phyloP scores from a whole-genome alignment of 768 basidiomycete species.

The Galerina marginata region DNA sequence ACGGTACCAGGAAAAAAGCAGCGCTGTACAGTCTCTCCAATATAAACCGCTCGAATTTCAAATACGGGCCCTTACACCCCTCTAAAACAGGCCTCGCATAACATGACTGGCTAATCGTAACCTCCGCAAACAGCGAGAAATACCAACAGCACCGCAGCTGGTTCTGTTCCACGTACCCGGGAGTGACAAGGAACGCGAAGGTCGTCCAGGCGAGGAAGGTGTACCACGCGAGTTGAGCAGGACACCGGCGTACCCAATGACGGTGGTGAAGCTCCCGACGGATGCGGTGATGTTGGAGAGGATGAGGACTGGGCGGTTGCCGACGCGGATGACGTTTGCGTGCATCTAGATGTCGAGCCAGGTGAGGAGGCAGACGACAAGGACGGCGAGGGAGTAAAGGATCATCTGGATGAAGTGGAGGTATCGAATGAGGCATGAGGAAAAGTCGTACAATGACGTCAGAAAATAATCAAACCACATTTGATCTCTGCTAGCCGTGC shows the following conservation, averaged over 20 bases:
- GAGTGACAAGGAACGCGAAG: conserved; percentile 73
- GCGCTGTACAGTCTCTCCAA: conserved; percentile 68
- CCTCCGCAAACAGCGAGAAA: conserved; percentile 80
- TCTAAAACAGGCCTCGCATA: conserved; percentile 72
- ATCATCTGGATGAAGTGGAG: too few relatives aligned
- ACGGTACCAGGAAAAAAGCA: conserved; percentile 69
- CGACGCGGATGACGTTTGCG: conserved; percentile 72
- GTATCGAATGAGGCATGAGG: too few relatives aligned
- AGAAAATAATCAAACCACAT: too few relatives aligned
- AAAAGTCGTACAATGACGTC: too few relatives aligned
- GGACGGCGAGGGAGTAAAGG: conserved; percentile 59
- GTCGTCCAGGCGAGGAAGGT: conserved; percentile 79
- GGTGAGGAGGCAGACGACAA: conserved; percentile 70
- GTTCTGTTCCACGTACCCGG: conserved; percentile 82
- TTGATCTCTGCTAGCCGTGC: too few relatives aligned
- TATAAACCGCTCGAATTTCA: conserved; percentile 58
- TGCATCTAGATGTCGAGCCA: conserved; percentile 79
- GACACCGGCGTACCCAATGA: conserved; percentile 83
- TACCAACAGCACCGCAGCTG: conserved; percentile 81
- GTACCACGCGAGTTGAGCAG: conserved; percentile 83
- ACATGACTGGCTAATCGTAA: conserved; percentile 73
- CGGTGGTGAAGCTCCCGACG: conserved; percentile 64
- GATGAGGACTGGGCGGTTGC: conserved; percentile 69
- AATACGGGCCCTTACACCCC: conserved; percentile 74
- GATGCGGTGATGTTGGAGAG: conserved; percentile 70